Percentiles rank a stretch among this genome's conserved stretches.
These are phyloP conservation scores for Boletus smithii DNA, from an alignment of 1,284 basidiomycete genomes.

Conservation along the genomic window DNA sequence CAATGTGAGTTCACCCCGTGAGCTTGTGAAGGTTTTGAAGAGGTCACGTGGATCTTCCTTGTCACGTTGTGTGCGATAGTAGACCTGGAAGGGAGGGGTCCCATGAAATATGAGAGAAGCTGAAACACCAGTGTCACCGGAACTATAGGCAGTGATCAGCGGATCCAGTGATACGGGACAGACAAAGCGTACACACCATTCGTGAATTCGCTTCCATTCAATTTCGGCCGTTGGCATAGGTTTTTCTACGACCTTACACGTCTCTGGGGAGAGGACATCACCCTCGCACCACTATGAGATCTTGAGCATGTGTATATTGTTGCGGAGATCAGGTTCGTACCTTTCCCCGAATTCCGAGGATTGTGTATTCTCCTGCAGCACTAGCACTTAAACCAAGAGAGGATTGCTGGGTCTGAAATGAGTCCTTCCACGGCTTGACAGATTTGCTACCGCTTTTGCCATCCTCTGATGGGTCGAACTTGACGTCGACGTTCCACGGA, in stretches of 20 bases:
- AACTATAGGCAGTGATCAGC: conserved; percentile 48
- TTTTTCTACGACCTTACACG: conserved; percentile 70
- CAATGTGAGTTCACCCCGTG: conserved; percentile 81
- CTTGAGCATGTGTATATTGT: conserved; percentile 3
- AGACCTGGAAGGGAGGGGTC: conserved; percentile 84
- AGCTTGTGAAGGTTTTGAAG: conserved; percentile 61
- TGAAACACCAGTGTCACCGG: conserved; percentile 90
- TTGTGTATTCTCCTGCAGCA: conserved; percentile 79
- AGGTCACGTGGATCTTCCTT: conserved; percentile 57
- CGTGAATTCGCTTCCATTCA: conserved; percentile 87
- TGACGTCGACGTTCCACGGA: conserved; percentile 64
- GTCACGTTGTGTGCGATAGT: conserved; percentile 75
- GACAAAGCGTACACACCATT: conserved; percentile 58
- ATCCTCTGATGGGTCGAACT: conserved; percentile 53
- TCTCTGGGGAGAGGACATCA: conserved; percentile 77
- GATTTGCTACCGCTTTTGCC: conserved; percentile 38
- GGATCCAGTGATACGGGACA: conserved; percentile 1
- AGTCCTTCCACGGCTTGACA: conserved; percentile 60
- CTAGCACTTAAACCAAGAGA: conserved; percentile 52
- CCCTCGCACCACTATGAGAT: conserved; percentile 63
- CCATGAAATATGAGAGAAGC: conserved; percentile 86
- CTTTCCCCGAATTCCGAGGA: conserved; percentile 71
- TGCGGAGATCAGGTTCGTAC: conserved; percentile 27
- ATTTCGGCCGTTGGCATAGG: conserved; percentile 80
- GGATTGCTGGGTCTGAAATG: conserved; percentile 47